These are phyloP conservation scores for Cucumis melo DNA, from an alignment of 306 rosid species.

Conservation along the genomic window DNA sequence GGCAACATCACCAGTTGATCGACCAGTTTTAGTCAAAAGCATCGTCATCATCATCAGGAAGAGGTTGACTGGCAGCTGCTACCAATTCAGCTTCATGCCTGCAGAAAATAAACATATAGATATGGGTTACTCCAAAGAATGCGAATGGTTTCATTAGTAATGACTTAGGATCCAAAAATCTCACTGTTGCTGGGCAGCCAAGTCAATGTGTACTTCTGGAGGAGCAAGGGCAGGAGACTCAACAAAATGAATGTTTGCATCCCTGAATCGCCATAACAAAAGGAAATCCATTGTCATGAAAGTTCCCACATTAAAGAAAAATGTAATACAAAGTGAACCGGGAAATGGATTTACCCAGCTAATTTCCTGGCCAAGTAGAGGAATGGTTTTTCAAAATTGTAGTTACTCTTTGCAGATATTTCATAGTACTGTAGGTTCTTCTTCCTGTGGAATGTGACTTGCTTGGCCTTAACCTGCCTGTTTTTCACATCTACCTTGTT, in stretches of 20 bases:
- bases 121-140: background rate
- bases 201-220: slow-evolving; percentile 52
- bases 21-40: slow-evolving; percentile 7
- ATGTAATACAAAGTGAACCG: background rate
- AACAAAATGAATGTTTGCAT: slow-evolving; percentile 49
- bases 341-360: slow-evolving; percentile 39
- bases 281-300: background rate
- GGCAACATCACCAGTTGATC: background rate
- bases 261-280: slow-evolving; percentile 16
- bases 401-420: slow-evolving; percentile 79
- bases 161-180: background rate
- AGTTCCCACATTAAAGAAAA: too few species aligned
- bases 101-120: background rate
- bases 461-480: slow-evolving; percentile 75
- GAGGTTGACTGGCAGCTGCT: slow-evolving; percentile 47
- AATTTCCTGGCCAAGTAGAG: slow-evolving; percentile 65
- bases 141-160: background rate
- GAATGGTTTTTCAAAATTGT: slow-evolving; percentile 71
- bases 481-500: slow-evolving; percentile 81
- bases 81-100: slow-evolving; percentile 44
- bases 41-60: slow-evolving; percentile 65
- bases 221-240: slow-evolving; percentile 88
- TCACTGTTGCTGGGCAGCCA: slow-evolving; percentile 33
- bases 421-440: slow-evolving; percentile 75
- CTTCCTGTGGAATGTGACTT: slow-evolving; percentile 74